A percentile compares a stretch with the other conserved stretches of the same genome.
Evolutionary conservation across 2,329 filamentous ascomycete genomes (phyloP).

Genomic region (Thelonectria rubi): DNA sequence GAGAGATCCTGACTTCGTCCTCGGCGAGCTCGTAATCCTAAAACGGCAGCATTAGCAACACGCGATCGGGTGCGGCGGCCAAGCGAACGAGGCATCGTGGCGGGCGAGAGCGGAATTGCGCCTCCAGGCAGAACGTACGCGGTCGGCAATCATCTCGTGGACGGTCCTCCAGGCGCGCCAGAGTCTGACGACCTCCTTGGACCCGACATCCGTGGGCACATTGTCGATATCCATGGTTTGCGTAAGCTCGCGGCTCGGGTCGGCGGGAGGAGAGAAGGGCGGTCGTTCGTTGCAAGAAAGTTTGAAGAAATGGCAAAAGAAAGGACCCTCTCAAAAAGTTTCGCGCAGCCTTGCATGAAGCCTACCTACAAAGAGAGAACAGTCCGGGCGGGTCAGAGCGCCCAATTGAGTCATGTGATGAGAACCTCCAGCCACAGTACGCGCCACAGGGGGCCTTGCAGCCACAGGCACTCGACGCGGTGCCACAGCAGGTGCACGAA

Average conservation of each 20-base stretch:
- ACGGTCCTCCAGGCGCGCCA: constrained; percentile 96
- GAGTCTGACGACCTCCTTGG: constrained; percentile 70
- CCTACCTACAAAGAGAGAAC: constrained; percentile 11
- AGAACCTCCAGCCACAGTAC: not conserved
- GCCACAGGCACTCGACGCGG: constrained; percentile 11
- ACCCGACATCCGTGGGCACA: constrained; percentile 59
- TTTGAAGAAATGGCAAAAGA: not conserved
- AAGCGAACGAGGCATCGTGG: not conserved
- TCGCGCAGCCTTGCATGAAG: constrained; percentile 41
- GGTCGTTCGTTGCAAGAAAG: constrained; percentile 15
- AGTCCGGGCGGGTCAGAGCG: constrained; percentile 29
- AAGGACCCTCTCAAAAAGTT: constrained; percentile 37
- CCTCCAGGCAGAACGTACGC: constrained; percentile 62
- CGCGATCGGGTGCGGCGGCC: constrained; percentile 1
- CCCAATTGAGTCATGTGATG: constrained; percentile 38
- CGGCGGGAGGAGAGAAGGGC: constrained; percentile 4
- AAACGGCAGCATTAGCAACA: constrained; percentile 22
- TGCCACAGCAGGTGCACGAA: constrained; percentile 3
- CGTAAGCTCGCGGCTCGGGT: not conserved
- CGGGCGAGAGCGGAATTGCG: constrained; percentile 17
- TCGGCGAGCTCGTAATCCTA: constrained; percentile 95
- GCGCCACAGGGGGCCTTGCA: not conserved
- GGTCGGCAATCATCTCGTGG: constrained; percentile 92
- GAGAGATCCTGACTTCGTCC: constrained; percentile 85
- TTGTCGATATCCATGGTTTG: constrained; percentile 51